phyloP scores from a whole-genome alignment of 2,329 filamentous ascomycete genomes.

The Incumbomyces lentus region DNA sequence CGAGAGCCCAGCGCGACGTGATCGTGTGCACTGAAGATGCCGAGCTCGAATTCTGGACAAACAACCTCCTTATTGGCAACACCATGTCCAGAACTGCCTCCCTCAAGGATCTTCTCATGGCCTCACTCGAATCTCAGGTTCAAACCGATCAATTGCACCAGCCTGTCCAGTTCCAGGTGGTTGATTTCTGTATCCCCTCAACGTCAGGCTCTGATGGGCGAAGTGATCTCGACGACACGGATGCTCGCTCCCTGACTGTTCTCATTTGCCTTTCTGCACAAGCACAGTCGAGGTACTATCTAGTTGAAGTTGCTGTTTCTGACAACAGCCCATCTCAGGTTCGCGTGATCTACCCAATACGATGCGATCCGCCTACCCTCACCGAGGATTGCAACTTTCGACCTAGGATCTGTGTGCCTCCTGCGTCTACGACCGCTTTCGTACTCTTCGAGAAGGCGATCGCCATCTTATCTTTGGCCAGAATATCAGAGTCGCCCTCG shows the following conservation, averaged over 20 bases:
- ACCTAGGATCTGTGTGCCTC: conserved; percentile 66
- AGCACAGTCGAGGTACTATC: conserved; percentile 52
- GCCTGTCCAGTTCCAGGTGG: conserved; percentile 49
- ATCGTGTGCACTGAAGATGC: conserved; percentile 70
- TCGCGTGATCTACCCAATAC: conserved; percentile 57
- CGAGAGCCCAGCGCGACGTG: conserved; percentile 74
- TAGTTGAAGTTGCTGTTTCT: conserved; percentile 59
- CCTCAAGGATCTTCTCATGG: conserved; percentile 52
- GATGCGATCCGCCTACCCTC: conserved; percentile 48
- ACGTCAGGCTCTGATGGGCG: conserved; percentile 12
- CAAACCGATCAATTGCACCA: conserved; percentile 31
- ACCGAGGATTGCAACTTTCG: conserved; percentile 33
- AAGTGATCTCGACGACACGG: conserved; percentile 30
- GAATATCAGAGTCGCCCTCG: conserved; percentile 59
- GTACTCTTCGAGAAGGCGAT: conserved; percentile 69
- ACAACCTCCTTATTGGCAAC: conserved; percentile 78
- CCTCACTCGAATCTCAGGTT: conserved; percentile 48
- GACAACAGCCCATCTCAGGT: conserved; percentile 44
- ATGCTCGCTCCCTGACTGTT: conserved; percentile 43
- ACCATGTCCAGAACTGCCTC: conserved; percentile 64
- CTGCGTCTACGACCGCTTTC: conserved; percentile 69
- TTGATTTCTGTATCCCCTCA: conserved; percentile 53
- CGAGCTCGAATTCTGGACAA: conserved; percentile 72
- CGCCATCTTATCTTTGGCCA: conserved; percentile 63
- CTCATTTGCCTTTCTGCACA: conserved; percentile 49